phyloP scores from a whole-genome alignment of 2,329 filamentous ascomycete genomes.

The Fusarium graminum region DNA sequence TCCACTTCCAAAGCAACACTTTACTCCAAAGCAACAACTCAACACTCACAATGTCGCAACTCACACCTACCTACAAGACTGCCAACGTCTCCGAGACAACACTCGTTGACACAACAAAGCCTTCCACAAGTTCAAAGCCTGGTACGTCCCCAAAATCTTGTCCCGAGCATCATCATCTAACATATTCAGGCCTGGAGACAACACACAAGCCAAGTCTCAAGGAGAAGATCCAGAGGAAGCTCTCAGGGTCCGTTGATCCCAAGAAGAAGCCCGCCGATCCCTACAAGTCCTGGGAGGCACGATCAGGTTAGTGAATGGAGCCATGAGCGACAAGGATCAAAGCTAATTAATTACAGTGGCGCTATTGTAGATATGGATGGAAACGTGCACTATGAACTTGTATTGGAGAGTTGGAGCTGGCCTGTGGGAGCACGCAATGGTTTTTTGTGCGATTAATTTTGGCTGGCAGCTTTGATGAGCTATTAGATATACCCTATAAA shows the following conservation, averaged over 20 bases:
- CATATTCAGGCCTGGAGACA: slow-evolving; percentile 11
- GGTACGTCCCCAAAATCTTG: slow-evolving; percentile 9
- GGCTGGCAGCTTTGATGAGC: slow-evolving; percentile 21
- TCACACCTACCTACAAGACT: slow-evolving; percentile 37
- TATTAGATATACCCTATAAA: slow-evolving; percentile 28
- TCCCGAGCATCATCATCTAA: slow-evolving; percentile 9
- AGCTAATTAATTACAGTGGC: slow-evolving; percentile 33
- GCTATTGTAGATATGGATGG: slow-evolving; percentile 25
- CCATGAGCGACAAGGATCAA: neutral
- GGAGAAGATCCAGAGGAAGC: slow-evolving; percentile 44
- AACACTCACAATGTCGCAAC: slow-evolving; percentile 37
- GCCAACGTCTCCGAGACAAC: slow-evolving; percentile 46
- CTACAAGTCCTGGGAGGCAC: slow-evolving; percentile 47
- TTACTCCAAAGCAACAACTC: neutral
- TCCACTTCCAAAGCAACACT: too few species aligned
- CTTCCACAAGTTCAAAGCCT: slow-evolving; percentile 33
- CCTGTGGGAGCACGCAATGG: slow-evolving; percentile 1
- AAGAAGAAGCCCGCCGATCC: slow-evolving; percentile 41
- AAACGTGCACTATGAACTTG: slow-evolving; percentile 11
- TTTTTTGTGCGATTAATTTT: slow-evolving; percentile 11
- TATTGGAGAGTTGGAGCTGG: neutral
- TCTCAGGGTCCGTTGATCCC: slow-evolving; percentile 40
- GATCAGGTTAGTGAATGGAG: slow-evolving; percentile 37
- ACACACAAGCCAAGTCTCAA: slow-evolving; percentile 39
- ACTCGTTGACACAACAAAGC: slow-evolving; percentile 41